Percentiles rank a stretch among this genome's conserved stretches.
Conservation (phyloP, 169 alveolate genomes). For the Sarcocystis neurona region DNA sequence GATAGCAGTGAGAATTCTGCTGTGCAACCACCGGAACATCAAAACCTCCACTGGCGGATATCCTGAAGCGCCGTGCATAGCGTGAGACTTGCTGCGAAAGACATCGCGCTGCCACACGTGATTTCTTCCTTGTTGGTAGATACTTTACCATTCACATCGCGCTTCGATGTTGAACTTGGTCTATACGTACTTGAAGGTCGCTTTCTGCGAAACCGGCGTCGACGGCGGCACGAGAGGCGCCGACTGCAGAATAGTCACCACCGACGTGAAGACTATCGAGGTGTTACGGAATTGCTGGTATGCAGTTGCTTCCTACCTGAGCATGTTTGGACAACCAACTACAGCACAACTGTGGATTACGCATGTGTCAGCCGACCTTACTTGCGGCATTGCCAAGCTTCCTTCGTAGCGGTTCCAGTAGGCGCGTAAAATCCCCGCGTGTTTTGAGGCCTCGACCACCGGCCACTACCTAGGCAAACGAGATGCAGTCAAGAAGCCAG, state of each 20-base stretch:
- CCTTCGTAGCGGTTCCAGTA: constrained; percentile 77
- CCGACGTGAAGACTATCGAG: background rate
- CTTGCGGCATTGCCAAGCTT: constrained; percentile 73
- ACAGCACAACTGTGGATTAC: background rate
- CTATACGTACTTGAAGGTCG: constrained; percentile 69
- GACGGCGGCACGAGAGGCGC: constrained; percentile 87
- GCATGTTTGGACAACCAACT: no score
- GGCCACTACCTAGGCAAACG: constrained; percentile 66
- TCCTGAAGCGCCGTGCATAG: no score
- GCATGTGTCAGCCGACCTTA: background rate
- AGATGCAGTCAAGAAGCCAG: background rate
- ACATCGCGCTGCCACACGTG: background rate
- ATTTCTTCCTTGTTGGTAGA: background rate
- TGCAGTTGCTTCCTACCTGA: no score
- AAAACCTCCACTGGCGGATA: background rate
- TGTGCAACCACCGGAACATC: background rate
- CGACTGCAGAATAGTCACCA: constrained; percentile 63
- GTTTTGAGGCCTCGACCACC: constrained; percentile 85
- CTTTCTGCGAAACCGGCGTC: constrained; percentile 77
- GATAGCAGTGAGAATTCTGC: background rate
- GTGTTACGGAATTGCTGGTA: no score
- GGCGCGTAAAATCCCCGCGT: constrained; percentile 71
- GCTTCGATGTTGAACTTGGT: no score
- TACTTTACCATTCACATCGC: background rate
- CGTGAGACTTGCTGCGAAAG: no score